Conservation (phyloP, 129 eudicot genomes). For the Helianthus tuberosus region DNA sequence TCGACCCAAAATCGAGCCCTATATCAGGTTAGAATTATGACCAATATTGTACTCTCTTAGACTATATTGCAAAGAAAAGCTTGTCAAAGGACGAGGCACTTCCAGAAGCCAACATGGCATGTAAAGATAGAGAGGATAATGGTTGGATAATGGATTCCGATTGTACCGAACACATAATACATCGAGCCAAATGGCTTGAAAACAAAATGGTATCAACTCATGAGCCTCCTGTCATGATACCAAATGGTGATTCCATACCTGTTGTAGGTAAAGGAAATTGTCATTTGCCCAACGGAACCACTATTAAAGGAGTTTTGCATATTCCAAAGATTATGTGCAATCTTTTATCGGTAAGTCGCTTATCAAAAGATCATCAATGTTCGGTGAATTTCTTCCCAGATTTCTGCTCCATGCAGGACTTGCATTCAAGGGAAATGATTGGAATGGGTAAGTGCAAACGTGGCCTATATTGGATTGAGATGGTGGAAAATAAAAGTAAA, state of each 20-base stretch:
- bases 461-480: neutral
- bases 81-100: too few species aligned
- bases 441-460: neutral
- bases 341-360: neutral
- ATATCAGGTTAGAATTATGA: too few species aligned
- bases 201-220: neutral
- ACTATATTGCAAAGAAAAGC: too few species aligned
- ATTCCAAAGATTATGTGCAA: neutral
- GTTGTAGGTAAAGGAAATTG: neutral
- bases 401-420: neutral
- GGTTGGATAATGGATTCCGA: neutral
- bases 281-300: neutral
- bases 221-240: neutral
- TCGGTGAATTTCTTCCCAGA: neutral
- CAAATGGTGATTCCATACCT: neutral
- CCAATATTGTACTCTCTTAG: too few species aligned
- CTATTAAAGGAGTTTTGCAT: neutral
- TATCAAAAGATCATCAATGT: neutral
- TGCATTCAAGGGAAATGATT: neutral
- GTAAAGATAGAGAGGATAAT: neutral
- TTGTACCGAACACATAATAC: neutral
- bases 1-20: too few species aligned
- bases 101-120: too few species aligned
- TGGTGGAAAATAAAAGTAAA: neutral
- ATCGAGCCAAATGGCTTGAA: neutral